A percentile compares a stretch with the other conserved stretches of the same genome.
These are phyloP conservation scores for Sphaceloma murrayae DNA, from an alignment of 2,329 filamentous ascomycete species.

Conservation along the genomic window DNA sequence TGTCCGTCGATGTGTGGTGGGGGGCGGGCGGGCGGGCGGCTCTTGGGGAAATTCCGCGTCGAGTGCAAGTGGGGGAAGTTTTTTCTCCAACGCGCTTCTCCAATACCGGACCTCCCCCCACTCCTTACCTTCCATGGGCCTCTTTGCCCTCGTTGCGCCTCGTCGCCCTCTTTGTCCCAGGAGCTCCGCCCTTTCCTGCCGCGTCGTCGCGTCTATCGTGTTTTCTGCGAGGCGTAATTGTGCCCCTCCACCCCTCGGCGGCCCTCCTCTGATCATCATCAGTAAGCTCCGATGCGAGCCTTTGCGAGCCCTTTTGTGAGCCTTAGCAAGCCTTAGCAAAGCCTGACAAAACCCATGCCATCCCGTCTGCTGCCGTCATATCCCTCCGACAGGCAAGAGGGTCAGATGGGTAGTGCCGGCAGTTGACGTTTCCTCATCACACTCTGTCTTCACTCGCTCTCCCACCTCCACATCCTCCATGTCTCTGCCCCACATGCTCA, in stretches of 20 bases:
- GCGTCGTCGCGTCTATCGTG: too few relatives aligned
- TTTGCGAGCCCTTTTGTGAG: slow-evolving; percentile 1
- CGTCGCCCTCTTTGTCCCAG: neutral
- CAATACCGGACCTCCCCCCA: slow-evolving; percentile 5
- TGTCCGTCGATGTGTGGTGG: too few relatives aligned
- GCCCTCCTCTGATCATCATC: too few relatives aligned
- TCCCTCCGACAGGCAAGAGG: too few relatives aligned
- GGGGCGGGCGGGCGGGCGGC: slow-evolving; percentile 4
- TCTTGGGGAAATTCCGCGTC: slow-evolving; percentile 6
- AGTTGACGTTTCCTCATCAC: slow-evolving; percentile 7
- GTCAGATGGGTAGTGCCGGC: neutral
- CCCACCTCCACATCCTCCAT: slow-evolving; percentile 11
- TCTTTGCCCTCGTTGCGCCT: too few relatives aligned
- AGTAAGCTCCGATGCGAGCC: slow-evolving; percentile 6
- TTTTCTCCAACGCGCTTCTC: slow-evolving; percentile 1
- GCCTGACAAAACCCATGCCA: slow-evolving; percentile 12
- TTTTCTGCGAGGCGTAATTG: too few relatives aligned
- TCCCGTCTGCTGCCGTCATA: slow-evolving; percentile 6
- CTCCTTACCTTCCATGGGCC: too few relatives aligned
- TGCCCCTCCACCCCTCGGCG: slow-evolving; percentile 9
- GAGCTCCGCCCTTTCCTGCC: neutral
- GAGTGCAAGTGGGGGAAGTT: slow-evolving; percentile 3
- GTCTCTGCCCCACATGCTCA: slow-evolving; percentile 13
- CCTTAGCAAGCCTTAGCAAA: slow-evolving; percentile 11
- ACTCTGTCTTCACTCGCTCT: neutral